These are phyloP conservation scores for Lophiostoma macrostomum DNA, from an alignment of 495 filamentous ascomycete genomes.

Conservation along the genomic window DNA sequence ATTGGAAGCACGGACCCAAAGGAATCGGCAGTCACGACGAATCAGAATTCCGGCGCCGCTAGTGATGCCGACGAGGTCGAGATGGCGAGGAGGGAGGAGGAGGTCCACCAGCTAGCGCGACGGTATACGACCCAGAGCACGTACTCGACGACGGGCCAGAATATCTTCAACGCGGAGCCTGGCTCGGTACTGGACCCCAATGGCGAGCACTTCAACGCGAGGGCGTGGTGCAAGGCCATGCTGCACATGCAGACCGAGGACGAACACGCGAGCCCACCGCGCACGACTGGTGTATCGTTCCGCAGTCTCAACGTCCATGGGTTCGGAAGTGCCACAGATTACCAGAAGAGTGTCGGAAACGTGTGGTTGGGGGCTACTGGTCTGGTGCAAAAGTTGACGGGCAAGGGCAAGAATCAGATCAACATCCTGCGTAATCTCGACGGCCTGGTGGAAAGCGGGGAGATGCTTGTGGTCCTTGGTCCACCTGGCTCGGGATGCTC, in stretches of 20 bases:
- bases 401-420: slow-evolving; percentile 54
- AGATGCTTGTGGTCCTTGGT: slow-evolving; percentile 79
- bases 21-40: slow-evolving; percentile 1
- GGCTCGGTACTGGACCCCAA: slow-evolving; percentile 57
- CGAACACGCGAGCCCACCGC: slow-evolving; percentile 30
- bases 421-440: slow-evolving; percentile 72
- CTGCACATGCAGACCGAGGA: slow-evolving; percentile 40
- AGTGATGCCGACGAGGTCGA: slow-evolving; percentile 8
- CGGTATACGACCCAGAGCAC: slow-evolving; percentile 33
- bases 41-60: slow-evolving; percentile 9
- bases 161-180: slow-evolving; percentile 39
- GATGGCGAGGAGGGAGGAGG: slow-evolving; percentile 29
- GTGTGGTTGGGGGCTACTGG: slow-evolving; percentile 38
- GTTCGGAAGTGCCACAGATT: slow-evolving; percentile 48
- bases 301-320: slow-evolving; percentile 51
- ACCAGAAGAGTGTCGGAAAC: slow-evolving; percentile 46
- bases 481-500: slow-evolving; percentile 68
- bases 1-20: background rate
- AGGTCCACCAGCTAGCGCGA: slow-evolving; percentile 37
- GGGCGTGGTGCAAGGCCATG: slow-evolving; percentile 56
- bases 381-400: slow-evolving; percentile 42
- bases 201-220: slow-evolving; percentile 55
- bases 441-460: slow-evolving; percentile 68
- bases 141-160: slow-evolving; percentile 29
- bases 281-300: slow-evolving; percentile 47